Evolutionary conservation across 1,284 basidiomycete species (phyloP).

Genomic region (Microbotryum lychnidis-dioicae): DNA sequence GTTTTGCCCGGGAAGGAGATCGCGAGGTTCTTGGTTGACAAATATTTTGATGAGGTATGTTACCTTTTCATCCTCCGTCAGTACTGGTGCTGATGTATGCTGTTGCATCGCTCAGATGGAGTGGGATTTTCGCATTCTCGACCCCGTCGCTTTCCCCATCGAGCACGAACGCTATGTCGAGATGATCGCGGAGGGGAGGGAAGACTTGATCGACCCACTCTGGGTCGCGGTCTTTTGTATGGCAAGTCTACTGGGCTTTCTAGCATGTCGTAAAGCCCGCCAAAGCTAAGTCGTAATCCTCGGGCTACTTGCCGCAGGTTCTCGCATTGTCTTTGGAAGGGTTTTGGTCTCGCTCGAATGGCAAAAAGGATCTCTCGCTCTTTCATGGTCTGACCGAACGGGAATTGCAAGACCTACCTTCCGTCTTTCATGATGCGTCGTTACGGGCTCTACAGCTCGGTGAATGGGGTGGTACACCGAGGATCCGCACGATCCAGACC

Average conservation of each 20-base stretch:
- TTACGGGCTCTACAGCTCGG: constrained; percentile 29
- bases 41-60: constrained; percentile 11
- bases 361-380: constrained; percentile 17
- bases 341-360: constrained; percentile 23
- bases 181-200: constrained; percentile 21
- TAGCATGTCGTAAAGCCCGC: too few relatives aligned
- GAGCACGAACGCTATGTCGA: constrained; percentile 27
- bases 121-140: constrained; percentile 29
- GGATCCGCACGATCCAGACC: constrained; percentile 30
- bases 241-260: constrained; percentile 5
- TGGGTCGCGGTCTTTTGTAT: constrained; percentile 31
- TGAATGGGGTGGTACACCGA: constrained; percentile 31
- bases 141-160: constrained; percentile 22
- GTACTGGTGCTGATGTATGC: neutral
- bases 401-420: constrained; percentile 27
- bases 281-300: neutral
- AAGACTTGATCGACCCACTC: constrained; percentile 30
- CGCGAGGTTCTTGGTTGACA: constrained; percentile 16
- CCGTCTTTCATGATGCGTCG: constrained; percentile 30
- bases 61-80: too few relatives aligned
- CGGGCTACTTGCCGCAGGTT: constrained; percentile 6
- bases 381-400: constrained; percentile 26
- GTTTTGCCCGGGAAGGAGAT: constrained; percentile 29
- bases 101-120: constrained; percentile 14
- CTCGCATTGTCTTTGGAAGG: constrained; percentile 32